Evolutionary conservation across 2,329 filamentous ascomycete species (phyloP).

Genomic region (Salinomyces thailandicus): DNA sequence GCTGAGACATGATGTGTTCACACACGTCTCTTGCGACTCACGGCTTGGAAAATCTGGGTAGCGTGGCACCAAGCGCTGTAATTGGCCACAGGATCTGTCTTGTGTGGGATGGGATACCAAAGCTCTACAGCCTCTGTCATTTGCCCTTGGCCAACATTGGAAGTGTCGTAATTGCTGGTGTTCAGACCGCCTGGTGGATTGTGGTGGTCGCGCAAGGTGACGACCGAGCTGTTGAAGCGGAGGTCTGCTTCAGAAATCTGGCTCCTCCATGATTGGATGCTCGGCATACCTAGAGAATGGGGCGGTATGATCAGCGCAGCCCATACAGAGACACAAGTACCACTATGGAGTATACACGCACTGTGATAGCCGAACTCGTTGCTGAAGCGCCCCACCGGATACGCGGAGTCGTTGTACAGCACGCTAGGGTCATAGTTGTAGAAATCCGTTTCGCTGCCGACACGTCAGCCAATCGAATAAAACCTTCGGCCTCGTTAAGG

Average conservation of each 20-base stretch:
- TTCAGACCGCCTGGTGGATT: conserved; percentile 42
- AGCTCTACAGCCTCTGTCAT: conserved; percentile 47
- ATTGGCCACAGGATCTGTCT: conserved; percentile 44
- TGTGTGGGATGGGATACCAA: conserved; percentile 49
- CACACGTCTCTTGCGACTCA: no score
- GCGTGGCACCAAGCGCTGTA: conserved; percentile 53
- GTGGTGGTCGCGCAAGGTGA: conserved; percentile 51
- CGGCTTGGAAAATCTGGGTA: conserved; percentile 55
- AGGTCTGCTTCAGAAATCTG: conserved; percentile 43
- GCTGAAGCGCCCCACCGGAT: conserved; percentile 50
- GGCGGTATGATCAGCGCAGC: no score
- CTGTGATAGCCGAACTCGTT: conserved; percentile 55
- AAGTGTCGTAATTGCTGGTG: conserved; percentile 38
- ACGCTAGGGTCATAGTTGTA: conserved; percentile 47
- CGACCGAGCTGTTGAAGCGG: conserved; percentile 46
- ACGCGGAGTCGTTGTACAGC: conserved; percentile 45
- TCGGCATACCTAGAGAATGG: conserved; percentile 46
- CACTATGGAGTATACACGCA: no score
- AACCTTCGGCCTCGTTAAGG: not conserved
- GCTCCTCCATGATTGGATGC: conserved; percentile 47
- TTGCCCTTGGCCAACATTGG: conserved; percentile 40
- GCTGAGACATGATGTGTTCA: no score
- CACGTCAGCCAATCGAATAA: not conserved
- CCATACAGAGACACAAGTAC: no score
- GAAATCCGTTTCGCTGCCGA: conserved; percentile 38